phyloP scores from a whole-genome alignment of 768 basidiomycete species.

The Amanita pallidorosea region DNA sequence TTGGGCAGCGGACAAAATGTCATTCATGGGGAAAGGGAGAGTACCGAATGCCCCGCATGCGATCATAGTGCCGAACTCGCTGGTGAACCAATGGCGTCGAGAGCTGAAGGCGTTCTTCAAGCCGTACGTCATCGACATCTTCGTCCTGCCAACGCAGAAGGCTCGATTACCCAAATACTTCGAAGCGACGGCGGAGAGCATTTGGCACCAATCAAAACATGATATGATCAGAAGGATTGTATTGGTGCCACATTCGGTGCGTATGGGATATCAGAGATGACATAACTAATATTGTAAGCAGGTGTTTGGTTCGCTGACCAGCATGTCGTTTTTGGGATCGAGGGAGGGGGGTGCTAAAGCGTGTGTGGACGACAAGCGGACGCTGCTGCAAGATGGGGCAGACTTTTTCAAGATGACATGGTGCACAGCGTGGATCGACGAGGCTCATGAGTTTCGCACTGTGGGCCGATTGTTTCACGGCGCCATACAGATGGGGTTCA shows the following conservation, averaged over 20 bases:
- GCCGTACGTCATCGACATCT: neutral
- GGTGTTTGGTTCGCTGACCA: neutral
- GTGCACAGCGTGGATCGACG: neutral
- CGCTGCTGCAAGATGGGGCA: neutral
- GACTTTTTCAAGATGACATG: neutral
- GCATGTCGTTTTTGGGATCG: neutral
- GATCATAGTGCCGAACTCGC: no score
- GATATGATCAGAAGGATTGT: neutral
- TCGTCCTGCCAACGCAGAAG: neutral
- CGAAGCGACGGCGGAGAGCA: no score
- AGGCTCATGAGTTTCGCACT: neutral
- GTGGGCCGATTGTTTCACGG: no score
- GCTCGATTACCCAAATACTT: no score
- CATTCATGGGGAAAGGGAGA: no score
- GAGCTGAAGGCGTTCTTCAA: slow-evolving; percentile 6
- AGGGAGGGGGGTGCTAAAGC: neutral
- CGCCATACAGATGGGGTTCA: neutral
- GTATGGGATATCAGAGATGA: no score
- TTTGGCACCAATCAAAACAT: no score
- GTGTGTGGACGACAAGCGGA: neutral
- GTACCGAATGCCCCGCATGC: no score
- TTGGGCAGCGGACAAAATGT: no score
- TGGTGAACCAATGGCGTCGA: no score
- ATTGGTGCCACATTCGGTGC: neutral
- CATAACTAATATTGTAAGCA: neutral